Base-by-base conservation (phyloP, 768 basidiomycete species). In the Mrakia frigida region DNA sequence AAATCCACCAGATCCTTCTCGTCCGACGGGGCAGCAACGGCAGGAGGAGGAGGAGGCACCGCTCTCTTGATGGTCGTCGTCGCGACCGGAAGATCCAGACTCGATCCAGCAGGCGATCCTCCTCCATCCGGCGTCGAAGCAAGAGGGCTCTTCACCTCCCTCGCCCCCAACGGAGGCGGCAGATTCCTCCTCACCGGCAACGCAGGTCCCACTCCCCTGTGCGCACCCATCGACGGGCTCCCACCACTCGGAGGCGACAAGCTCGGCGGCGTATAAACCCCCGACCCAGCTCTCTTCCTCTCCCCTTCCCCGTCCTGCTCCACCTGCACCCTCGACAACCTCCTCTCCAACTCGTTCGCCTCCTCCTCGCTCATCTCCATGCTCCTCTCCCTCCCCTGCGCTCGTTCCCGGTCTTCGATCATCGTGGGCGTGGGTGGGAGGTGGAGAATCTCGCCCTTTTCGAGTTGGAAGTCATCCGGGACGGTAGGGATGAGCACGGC, bases 351-450 rank as follows among this genome's bases (percentile, higher is more conserved):
- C 37, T 68, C 65, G 35, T 68, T 37, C 37, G 37, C 21, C 39
- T 68, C 65, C 65, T 39, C 65, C 35, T 37, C 35, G 10, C 37
- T 41, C 37, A 68, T 68, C 65, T 43, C 21, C 35, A 68, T n/a
- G 35, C 65, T 68, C 39, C 39, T 68, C 37, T 68, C 65, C 65
- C 37, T 43, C 39, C 65, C 65, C 39, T 39, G 33, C 1, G 23
- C 37, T 2, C 39, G 10, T 18, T 72, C 70, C 2, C 37, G 28
- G 3, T 59, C 28, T 10, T 46, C 53, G 31, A 50, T 69, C 68
- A 50, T 60, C 74, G 72, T 82, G 75, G 82, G 82, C 28, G 82
- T 82, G 25, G 82, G 82, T 23, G 82, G 82, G 0, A 82, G 73
- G 14, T 77, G 78, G 25, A 82, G 79, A 35, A 79, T 78, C 76